Conservation (phyloP, 1,284 basidiomycete species). For the Hymenochaete sp. region DNA sequence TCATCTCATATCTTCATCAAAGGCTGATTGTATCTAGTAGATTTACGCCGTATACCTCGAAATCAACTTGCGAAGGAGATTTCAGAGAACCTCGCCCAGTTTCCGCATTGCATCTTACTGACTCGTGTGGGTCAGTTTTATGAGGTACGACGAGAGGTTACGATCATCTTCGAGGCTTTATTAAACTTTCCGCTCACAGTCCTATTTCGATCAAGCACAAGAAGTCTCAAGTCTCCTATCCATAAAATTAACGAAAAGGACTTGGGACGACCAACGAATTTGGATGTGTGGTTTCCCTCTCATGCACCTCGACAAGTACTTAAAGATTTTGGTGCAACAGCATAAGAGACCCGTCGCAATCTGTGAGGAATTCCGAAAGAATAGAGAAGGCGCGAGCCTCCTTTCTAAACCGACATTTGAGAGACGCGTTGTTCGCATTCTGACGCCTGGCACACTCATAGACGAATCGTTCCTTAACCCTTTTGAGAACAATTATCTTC, state of each 20-base stretch:
- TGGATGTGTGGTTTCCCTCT: slow-evolving; percentile 88
- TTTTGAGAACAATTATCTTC: slow-evolving; percentile 82
- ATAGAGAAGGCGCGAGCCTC: slow-evolving; percentile 24
- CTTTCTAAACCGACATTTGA: slow-evolving; percentile 53
- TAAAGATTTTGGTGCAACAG: slow-evolving; percentile 79
- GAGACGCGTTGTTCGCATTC: slow-evolving; percentile 72
- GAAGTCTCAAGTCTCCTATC: slow-evolving; percentile 70
- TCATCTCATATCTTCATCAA: too few relatives aligned
- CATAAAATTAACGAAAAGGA: slow-evolving; percentile 71
- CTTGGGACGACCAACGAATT: slow-evolving; percentile 60
- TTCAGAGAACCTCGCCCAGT: slow-evolving; percentile 60
- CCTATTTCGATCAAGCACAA: slow-evolving; percentile 86
- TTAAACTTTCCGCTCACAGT: slow-evolving; percentile 38
- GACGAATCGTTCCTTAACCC: slow-evolving; percentile 82
- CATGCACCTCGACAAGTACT: slow-evolving; percentile 76
- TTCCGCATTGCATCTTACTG: slow-evolving; percentile 82
- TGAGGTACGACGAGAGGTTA: slow-evolving; percentile 47
- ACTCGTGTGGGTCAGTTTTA: slow-evolving; percentile 94
- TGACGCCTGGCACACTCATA: slow-evolving; percentile 88
- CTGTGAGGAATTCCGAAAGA: slow-evolving; percentile 78
- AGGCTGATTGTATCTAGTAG: too few relatives aligned
- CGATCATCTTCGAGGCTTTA: background rate
- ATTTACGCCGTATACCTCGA: slow-evolving; percentile 28
- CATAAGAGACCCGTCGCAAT: slow-evolving; percentile 80
- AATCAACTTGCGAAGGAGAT: slow-evolving; percentile 62